phyloP scores from a whole-genome alignment of 148 eudicot species.

The Limonium bicolor region DNA sequence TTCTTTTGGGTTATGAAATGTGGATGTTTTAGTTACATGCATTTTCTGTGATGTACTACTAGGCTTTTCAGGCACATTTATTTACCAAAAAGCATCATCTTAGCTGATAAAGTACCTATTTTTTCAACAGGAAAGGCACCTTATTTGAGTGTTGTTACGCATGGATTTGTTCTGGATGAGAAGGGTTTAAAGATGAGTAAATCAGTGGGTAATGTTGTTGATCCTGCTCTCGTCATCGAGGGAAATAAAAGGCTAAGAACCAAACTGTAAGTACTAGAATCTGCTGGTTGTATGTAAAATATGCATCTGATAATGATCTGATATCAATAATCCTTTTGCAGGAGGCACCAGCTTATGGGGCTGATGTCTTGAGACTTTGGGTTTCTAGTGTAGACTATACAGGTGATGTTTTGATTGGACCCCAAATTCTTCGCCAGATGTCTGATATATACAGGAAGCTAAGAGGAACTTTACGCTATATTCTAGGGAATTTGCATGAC shows the following conservation, averaged over 20 bases:
- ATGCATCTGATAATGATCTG: too few species aligned
- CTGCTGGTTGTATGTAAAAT: too few species aligned
- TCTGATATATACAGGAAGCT: conserved; percentile 90
- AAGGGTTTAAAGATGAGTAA: conserved; percentile 98
- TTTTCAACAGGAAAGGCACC: conserved; percentile 92
- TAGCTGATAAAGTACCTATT: too few species aligned
- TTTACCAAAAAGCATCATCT: too few species aligned
- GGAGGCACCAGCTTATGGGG: conserved; percentile 76
- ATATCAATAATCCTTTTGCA: too few species aligned
- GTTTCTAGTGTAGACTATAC: conserved; percentile 98
- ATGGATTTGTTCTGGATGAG: conserved; percentile 97
- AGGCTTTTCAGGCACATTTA: too few species aligned
- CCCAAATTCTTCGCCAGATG: conserved; percentile 90
- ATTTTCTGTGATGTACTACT: too few species aligned
- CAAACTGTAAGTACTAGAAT: too few species aligned
- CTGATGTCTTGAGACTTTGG: conserved; percentile 98
- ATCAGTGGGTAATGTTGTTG: conserved; percentile 95
- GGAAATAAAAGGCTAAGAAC: conserved; percentile 77
- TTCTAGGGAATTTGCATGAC: conserved; percentile 81
- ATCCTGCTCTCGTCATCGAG: conserved; percentile 75
- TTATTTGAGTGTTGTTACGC: conserved; percentile 71
- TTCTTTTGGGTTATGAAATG: too few species aligned
- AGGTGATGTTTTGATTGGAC: conserved; percentile 78
- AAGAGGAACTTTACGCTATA: conserved; percentile 95
- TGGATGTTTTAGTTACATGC: too few species aligned